Conservation (phyloP, 106 monocot genomes). For the Agapanthus africanus region DNA sequence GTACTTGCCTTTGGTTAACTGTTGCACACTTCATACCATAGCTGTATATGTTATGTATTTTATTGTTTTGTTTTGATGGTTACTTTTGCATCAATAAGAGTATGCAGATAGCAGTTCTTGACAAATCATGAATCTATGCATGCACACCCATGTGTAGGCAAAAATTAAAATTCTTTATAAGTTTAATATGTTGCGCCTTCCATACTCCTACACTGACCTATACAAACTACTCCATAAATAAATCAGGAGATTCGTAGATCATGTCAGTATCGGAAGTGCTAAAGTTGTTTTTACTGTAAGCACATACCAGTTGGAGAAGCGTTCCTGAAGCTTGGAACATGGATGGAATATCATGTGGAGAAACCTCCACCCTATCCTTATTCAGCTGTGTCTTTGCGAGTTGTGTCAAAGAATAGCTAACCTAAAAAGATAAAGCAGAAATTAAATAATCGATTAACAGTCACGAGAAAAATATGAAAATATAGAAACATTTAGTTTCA, state of each 20-base stretch:
- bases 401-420: slow-evolving; percentile 96
- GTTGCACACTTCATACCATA: neutral
- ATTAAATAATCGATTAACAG: neutral
- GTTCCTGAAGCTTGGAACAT: slow-evolving; percentile 59
- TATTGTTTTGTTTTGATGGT: neutral
- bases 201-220: too few relatives aligned
- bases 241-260: neutral
- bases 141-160: neutral
- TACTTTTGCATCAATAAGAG: neutral
- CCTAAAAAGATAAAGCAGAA: slow-evolving; percentile 28
- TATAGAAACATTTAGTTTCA: neutral
- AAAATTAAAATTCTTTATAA: neutral
- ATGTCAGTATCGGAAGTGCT: neutral
- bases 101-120: neutral
- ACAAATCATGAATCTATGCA: neutral
- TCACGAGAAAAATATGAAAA: neutral
- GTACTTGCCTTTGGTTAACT: neutral
- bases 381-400: slow-evolving; percentile 88
- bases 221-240: neutral
- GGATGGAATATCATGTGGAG: slow-evolving; percentile 75
- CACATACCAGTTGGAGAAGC: slow-evolving; percentile 80
- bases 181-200: neutral
- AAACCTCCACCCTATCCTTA: slow-evolving; percentile 74
- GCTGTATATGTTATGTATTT: neutral
- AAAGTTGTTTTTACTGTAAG: neutral